Evolutionary conservation across 768 basidiomycete species (phyloP), one percentile per base, ranked within the genome.

Genomic region (Leccinum pellstonianum): DNA sequence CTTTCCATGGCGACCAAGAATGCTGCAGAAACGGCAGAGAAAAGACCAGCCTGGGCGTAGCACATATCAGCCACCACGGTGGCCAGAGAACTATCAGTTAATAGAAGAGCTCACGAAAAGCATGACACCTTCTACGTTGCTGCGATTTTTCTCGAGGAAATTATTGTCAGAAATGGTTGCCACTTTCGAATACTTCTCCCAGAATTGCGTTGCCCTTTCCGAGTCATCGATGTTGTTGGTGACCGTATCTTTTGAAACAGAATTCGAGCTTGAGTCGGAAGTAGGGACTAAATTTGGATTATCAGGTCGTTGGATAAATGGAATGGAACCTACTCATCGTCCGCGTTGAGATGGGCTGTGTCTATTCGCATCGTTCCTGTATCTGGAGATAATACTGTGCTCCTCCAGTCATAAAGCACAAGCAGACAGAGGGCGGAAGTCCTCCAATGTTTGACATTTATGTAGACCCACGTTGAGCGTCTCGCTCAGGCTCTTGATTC

Each of bases 1-100:
- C 70, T 65, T 57, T 77, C 73, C 15, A 73, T 75, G 54, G 77
- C 73, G 17, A 77, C 68, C 7, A 76, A 70, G 55, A 79, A 80
- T 2, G 77, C 68, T 2, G 74, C 75, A 14, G 77, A 68, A 1
- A 73, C 74, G 4, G 77, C 72, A 23, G 77, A 77, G 63, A 80
- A 80, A 14, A 80, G 67, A 71, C 78, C 79, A 35, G 76, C 73
- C 77, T 79, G 38, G 43, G 25, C 29, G 19, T 23, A 15, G 6
- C 12, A 17, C 9, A 43, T 2, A 12, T 58, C 15, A 43, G 7
- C 15, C 25, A 23, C 29, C 41, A n/a, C n/a, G 9, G 19, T 43
- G 21, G 8, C 23, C 47, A 5, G 12, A 29, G 15, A 38, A 15
- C 4, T 21, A 19, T 48, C 31, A 21, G 14, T 21, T 14, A 35